phyloP scores from a whole-genome alignment of 2,329 filamentous ascomycete genomes.

The Scedosporium dehoogii region DNA sequence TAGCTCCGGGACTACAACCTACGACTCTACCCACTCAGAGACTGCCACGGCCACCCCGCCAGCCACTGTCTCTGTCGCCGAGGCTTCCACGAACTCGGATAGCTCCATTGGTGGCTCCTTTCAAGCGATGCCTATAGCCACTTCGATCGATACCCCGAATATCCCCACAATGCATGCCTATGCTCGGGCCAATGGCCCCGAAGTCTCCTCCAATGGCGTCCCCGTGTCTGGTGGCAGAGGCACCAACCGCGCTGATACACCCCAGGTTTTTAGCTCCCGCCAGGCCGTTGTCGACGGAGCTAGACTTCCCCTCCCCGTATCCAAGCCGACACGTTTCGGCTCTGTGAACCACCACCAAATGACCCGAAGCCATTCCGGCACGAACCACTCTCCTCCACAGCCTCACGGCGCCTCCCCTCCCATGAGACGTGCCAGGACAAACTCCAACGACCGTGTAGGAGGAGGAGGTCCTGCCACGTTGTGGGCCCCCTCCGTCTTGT shows the following conservation, averaged over 20 bases:
- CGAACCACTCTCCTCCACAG: constrained; percentile 1
- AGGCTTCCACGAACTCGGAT: not conserved
- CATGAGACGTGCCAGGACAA: constrained; percentile 4
- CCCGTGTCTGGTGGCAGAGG: constrained; percentile 2
- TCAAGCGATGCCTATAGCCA: constrained; percentile 3
- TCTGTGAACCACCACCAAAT: constrained; percentile 3
- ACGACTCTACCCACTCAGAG: not conserved
- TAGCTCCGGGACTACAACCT: not conserved
- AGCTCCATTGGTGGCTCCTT: not conserved
- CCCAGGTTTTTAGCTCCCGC: constrained; percentile 5
- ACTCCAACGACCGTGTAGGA: constrained; percentile 7
- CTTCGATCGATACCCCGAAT: not conserved
- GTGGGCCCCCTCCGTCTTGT: constrained; percentile 12
- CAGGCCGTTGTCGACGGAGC: constrained; percentile 6
- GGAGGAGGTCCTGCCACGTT: constrained; percentile 1
- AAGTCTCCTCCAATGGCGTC: constrained; percentile 4
- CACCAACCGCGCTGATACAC: constrained; percentile 5
- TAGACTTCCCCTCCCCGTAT: constrained; percentile 1
- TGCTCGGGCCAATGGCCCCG: constrained; percentile 3
- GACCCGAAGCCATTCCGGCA: constrained; percentile 4
- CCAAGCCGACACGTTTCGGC: constrained; percentile 7
- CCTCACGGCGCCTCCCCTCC: not conserved
- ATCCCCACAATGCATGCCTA: constrained; percentile 6
- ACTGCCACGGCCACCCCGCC: not conserved
- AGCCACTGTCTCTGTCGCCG: not conserved